Conservation (phyloP, 2,329 filamentous ascomycete species). For the Leptographium wingfieldii region DNA sequence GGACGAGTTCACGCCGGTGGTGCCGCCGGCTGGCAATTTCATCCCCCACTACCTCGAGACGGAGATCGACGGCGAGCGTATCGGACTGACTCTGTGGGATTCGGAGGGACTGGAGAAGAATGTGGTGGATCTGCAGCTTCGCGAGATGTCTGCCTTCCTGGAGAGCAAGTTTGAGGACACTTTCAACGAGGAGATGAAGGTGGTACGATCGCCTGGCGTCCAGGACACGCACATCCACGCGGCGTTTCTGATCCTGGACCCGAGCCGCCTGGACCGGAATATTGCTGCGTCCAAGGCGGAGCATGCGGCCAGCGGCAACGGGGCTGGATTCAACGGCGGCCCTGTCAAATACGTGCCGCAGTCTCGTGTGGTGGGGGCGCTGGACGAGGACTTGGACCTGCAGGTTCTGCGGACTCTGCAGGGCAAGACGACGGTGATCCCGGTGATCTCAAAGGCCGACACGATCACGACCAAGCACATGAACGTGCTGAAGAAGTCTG, state of each 20-base stretch:
- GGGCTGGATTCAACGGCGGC: slow-evolving; percentile 34
- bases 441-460: slow-evolving; percentile 92
- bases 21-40: slow-evolving; percentile 55
- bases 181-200: slow-evolving; percentile 94
- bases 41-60: slow-evolving; percentile 85
- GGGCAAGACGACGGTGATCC: slow-evolving; percentile 89
- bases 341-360: slow-evolving; percentile 33
- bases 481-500: slow-evolving; percentile 77
- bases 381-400: slow-evolving; percentile 83
- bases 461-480: slow-evolving; percentile 94
- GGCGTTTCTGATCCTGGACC: slow-evolving; percentile 85
- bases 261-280: slow-evolving; percentile 71
- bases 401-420: slow-evolving; percentile 80
- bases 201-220: slow-evolving; percentile 80
- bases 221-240: slow-evolving; percentile 97
- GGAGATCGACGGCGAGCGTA: slow-evolving; percentile 81
- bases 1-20: slow-evolving; percentile 42
- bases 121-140: slow-evolving; percentile 84
- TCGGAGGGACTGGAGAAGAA: slow-evolving; percentile 92
- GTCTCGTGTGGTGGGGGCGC: slow-evolving; percentile 45
- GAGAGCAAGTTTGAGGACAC: slow-evolving; percentile 99
- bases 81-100: slow-evolving; percentile 93
- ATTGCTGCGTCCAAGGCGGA: slow-evolving; percentile 52
- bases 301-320: slow-evolving; percentile 15
- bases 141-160: slow-evolving; percentile 81